Evolutionary conservation across 2,329 filamentous ascomycete species (phyloP), one percentile per base, ranked within the genome.

Genomic region (Sclerotinia subarctica): DNA sequence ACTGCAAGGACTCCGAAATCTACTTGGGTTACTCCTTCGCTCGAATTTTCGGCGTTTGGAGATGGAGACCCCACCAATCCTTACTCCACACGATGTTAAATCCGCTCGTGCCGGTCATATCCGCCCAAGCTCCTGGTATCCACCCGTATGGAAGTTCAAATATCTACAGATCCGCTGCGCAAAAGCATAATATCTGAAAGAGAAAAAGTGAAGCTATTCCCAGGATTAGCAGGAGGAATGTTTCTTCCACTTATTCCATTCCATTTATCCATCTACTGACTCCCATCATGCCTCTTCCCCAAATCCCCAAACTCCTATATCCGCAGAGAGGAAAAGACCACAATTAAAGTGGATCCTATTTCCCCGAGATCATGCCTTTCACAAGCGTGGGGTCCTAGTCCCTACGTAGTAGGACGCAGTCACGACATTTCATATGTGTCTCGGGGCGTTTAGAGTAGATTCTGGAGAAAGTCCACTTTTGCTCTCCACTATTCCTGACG

Each of bases 401-500:
- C 56, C 38, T 21, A 59, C 24, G 24, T 38, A 42, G 32, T 44
- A 44, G 57, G 38, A 21, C 38, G 15, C 42, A 6, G 42, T 60
- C 57, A 60, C 21, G 58, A 60, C 44, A 49, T 60, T 60, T 60
- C 58, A 32, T 47, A 60, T n/a, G 11, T 60, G 44, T 60, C 58
- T 60, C 58, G 38, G 58, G 44, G 38, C 54, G 54, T 58, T 44
- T 24, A 24, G 56, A 46, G n/a, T 13, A 47, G 57, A 60, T 60
- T 60, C 58, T 64, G 60, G 60, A 64, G 60, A 64, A 64, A 42
- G 46, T 32, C 58, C 58, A 60, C 58, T 60, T 42, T 58, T 42
- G 11, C 11, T 38, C 29, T 29, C 58, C 58, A 60, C 58, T 60
- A n/a, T 35, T 60, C 44, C 44, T 35, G 58, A 60, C 58, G 58